Evolutionary conservation across 225 moss, liverwort and hornwort species (phyloP), one percentile per base, ranked within the genome.

Genomic region (Sphagnum tenellum): DNA sequence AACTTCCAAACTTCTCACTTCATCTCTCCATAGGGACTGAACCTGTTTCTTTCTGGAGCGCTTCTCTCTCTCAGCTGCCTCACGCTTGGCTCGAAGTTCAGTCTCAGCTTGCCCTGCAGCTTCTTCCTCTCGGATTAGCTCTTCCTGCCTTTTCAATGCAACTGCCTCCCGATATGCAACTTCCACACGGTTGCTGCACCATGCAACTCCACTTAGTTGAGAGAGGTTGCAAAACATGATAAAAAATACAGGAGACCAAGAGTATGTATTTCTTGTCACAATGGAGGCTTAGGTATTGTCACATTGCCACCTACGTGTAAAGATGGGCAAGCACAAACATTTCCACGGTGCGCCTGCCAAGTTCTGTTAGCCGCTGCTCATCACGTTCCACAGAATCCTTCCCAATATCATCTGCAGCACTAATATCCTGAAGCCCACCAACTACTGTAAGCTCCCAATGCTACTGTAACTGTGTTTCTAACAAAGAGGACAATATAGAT

Each of bases 1-100:
- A 29, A 29, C 29, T 29, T 29, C 29, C 29, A 29, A 29, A 29
- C 29, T 29, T 29, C 29, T 29, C 29, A 29, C 29, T 29, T 29
- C 29, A 29, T 29, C 29, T 1, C 29, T 29, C 29, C 29, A 29
- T 29, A 29, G 29, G 29, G 1, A 29, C 29, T 29, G 46, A 48
- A 93, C 98, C 98, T 90, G 93, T 64, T 90, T 98, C 64, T 98
- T 98, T 85, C 90, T 98, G 3, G 89, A 93, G 45, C 98, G 90
- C 77, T 98, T 98, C 76, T 98, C 98, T 71, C 93, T 98, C 74
- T 98, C 98, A 13, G 93, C 93, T 60, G 98, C 98, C 64, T 98
- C 98, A 64, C 93, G 87, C 81, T 88, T 98, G 64, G 90, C 90
- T 64, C 90, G 90, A 77, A 90, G 80, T 71, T 98, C 93, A 57